These are phyloP conservation scores for Jamesozyma lodderae DNA, from an alignment of 805 yeast genomes.

Conservation along the genomic window DNA sequence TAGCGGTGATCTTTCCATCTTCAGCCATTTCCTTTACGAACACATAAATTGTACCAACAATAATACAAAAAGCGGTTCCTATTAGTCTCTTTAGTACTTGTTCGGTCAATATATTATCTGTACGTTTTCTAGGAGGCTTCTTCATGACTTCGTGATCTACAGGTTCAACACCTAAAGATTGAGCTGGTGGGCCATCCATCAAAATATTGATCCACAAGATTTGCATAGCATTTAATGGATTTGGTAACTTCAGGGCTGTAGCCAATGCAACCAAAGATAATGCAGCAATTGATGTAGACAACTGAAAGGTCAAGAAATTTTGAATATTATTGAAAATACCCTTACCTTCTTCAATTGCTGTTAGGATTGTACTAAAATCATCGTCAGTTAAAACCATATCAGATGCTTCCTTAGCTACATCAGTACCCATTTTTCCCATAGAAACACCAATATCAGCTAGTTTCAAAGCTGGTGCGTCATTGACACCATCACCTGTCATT, in stretches of 20 bases:
- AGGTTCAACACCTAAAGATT: conserved; percentile 93
- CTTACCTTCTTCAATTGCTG: conserved; percentile 95
- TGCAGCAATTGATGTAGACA: conserved; percentile 94
- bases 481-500: conserved; percentile 99
- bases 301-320: conserved; percentile 87
- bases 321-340: conserved; percentile 95
- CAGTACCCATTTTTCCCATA: conserved; percentile 91
- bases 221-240: conserved; percentile 97
- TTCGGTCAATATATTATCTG: conserved; percentile 71
- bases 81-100: conserved; percentile 62
- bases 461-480: conserved; percentile 97
- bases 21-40: conserved; percentile 77
- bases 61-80: conserved; percentile 62
- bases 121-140: conserved; percentile 88
- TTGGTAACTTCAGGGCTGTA: conserved; percentile 79
- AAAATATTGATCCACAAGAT: conserved; percentile 93
- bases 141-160: conserved; percentile 94
- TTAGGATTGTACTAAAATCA: conserved; percentile 87
- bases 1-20: conserved; percentile 72
- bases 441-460: conserved; percentile 94
- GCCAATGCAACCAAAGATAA: conserved; percentile 79
- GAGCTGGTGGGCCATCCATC: conserved; percentile 99
- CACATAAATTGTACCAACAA: conserved; percentile 84
- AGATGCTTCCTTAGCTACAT: conserved; percentile 96
- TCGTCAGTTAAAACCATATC: conserved; percentile 97